Evolutionary conservation across 169 alveolate species (phyloP).

Genomic region (Toxoplasma gondii): DNA sequence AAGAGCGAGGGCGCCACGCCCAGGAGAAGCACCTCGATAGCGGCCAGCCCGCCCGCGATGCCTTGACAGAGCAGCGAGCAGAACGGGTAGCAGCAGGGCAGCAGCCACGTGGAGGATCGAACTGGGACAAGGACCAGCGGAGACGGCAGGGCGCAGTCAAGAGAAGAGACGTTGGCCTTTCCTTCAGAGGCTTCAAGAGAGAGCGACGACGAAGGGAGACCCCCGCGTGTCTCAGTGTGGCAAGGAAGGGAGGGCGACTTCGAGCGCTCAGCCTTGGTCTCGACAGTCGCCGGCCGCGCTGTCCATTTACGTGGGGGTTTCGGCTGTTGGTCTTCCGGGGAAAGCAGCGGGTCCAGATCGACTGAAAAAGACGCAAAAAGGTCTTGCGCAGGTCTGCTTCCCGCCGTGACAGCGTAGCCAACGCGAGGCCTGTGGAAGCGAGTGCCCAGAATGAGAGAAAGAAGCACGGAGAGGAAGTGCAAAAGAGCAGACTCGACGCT

Average conservation of each 20-base stretch:
- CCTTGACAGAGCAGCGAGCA: not conserved
- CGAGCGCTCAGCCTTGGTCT: not conserved
- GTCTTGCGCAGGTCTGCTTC: not conserved
- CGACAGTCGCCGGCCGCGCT: not conserved
- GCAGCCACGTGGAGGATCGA: not conserved
- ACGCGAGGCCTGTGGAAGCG: not conserved
- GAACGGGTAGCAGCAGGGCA: not conserved
- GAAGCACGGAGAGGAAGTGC: not conserved
- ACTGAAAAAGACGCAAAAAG: not conserved
- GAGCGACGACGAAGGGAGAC: not conserved
- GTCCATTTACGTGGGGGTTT: not conserved
- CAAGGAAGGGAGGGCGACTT: not conserved
- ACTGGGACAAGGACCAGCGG: not conserved
- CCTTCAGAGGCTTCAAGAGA: no score
- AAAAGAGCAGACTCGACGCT: not conserved
- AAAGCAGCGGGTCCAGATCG: not conserved
- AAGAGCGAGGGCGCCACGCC: not conserved
- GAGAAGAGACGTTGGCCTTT: no score
- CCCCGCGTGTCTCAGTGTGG: not conserved
- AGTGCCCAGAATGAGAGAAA: not conserved
- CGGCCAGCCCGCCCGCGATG: not conserved
- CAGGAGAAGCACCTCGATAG: not conserved
- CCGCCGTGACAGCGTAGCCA: conserved; percentile 1
- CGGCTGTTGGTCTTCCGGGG: not conserved
- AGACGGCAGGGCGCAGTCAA: no score